Evolutionary conservation across 805 yeast genomes (phyloP).

Genomic region (Kodamaea lidongshanica): DNA sequence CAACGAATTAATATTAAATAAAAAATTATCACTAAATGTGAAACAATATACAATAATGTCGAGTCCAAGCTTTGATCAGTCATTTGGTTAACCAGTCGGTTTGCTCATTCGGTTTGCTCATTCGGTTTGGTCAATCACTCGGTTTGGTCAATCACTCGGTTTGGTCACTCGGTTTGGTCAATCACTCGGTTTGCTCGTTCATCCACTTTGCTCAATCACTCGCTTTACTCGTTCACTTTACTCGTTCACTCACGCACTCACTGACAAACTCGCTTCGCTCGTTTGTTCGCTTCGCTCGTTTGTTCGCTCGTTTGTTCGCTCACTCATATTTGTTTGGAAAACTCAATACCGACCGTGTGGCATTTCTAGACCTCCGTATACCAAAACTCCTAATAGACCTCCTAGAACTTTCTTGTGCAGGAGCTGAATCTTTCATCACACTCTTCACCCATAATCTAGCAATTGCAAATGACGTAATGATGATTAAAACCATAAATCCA

Average conservation of each 20-base stretch:
- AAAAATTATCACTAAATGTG: too few relatives aligned
- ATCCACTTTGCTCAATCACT: background rate
- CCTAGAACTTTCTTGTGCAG: conserved; percentile 9
- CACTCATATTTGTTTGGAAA: conserved; percentile 33
- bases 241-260: too few relatives aligned
- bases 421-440: conserved; percentile 5
- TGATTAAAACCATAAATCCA: conserved; percentile 19
- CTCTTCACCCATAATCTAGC: conserved; percentile 18
- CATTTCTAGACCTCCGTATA: conserved; percentile 21
- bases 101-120: too few relatives aligned
- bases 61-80: too few relatives aligned
- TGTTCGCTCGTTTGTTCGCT: background rate
- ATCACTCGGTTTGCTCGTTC: background rate
- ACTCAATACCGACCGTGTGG: conserved; percentile 36
- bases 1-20: too few relatives aligned
- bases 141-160: too few relatives aligned
- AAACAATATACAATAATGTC: too few relatives aligned
- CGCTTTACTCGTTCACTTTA: too few relatives aligned
- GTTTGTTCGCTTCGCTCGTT: too few relatives aligned
- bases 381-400: conserved; percentile 21
- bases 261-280: too few relatives aligned
- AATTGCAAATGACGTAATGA: conserved; percentile 20
- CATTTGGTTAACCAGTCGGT: too few relatives aligned
- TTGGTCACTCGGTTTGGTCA: background rate
- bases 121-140: too few relatives aligned